phyloP scores from a whole-genome alignment of 106 monocot species.

The Acorus calamus region DNA sequence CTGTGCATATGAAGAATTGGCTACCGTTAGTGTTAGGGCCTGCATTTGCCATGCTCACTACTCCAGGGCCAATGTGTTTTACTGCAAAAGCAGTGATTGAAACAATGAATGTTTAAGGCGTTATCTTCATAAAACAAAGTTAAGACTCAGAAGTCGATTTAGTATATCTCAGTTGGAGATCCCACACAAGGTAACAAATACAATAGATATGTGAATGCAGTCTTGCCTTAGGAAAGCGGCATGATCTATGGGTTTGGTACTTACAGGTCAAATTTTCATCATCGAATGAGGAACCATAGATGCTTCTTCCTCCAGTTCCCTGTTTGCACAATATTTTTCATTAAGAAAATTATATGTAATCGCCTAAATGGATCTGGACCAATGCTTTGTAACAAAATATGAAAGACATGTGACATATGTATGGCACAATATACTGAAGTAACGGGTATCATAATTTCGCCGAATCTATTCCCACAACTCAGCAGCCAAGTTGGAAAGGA shows the following conservation, averaged over 20 bases:
- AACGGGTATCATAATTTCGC: too few species aligned
- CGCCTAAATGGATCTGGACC: too few species aligned
- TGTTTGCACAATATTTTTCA: slow-evolving; percentile 5
- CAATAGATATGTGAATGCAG: not conserved
- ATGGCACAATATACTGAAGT: too few species aligned
- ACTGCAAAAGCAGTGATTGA: slow-evolving; percentile 32
- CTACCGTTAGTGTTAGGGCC: slow-evolving; percentile 78
- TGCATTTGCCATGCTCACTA: slow-evolving; percentile 89
- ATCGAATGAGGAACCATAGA: slow-evolving; percentile 55
- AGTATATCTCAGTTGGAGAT: too few species aligned
- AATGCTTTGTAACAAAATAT: too few species aligned
- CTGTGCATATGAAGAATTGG: slow-evolving; percentile 86
- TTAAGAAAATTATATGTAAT: too few species aligned
- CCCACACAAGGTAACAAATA: not conserved
- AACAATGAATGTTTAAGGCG: not conserved
- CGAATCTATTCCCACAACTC: too few species aligned
- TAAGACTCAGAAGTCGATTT: not conserved
- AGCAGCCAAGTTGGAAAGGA: too few species aligned
- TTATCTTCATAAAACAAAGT: too few species aligned
- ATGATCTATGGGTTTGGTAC: slow-evolving; percentile 3
- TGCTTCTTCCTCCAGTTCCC: slow-evolving; percentile 88
- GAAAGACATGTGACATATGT: too few species aligned
- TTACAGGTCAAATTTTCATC: slow-evolving; percentile 70
- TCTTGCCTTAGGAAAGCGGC: not conserved
- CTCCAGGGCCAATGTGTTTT: slow-evolving; percentile 70